These are phyloP conservation scores for Globisporangium camurandrum DNA, from an alignment of 352 stramenopile species.

Conservation along the genomic window DNA sequence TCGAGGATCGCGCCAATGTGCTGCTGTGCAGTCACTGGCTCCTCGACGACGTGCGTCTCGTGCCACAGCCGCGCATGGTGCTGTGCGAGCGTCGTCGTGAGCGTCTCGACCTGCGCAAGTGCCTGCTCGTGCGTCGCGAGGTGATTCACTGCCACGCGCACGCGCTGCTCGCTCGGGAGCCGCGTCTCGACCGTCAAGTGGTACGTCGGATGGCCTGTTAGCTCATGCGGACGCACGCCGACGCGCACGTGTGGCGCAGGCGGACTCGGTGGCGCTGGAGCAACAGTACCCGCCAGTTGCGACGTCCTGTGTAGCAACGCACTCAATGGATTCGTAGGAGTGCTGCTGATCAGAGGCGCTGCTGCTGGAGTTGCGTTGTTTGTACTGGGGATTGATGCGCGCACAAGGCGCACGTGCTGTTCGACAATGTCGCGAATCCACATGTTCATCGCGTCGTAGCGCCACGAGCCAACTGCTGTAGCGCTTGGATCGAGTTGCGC, in stretches of 20 bases:
- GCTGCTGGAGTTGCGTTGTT: not conserved
- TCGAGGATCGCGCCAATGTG: too few relatives aligned
- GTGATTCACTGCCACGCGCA: constrained; percentile 8
- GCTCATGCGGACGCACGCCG: constrained; percentile 6
- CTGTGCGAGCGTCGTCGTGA: constrained; percentile 7
- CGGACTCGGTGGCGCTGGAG: not conserved
- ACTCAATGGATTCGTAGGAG: too few relatives aligned
- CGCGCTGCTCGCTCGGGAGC: constrained; percentile 7
- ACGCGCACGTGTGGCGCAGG: constrained; percentile 10
- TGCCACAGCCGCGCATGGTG: constrained; percentile 5
- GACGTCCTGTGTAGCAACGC: too few relatives aligned
- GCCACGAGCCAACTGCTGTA: constrained; percentile 1
- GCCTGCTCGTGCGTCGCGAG: constrained; percentile 15
- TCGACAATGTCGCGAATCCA: constrained; percentile 13
- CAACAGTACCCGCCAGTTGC: not conserved
- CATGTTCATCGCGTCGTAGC: too few relatives aligned
- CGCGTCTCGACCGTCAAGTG: constrained; percentile 7
- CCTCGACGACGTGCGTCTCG: not conserved
- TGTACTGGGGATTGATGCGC: not conserved
- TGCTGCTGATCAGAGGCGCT: too few relatives aligned
- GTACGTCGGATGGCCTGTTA: constrained; percentile 9
- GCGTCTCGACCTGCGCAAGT: constrained; percentile 3
- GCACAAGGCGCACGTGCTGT: not conserved
- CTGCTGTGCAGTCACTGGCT: too few relatives aligned
- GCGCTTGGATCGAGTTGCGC: not conserved